Conservation (phyloP, 2,329 filamentous ascomycete species). For the Alternaria metachromatica region DNA sequence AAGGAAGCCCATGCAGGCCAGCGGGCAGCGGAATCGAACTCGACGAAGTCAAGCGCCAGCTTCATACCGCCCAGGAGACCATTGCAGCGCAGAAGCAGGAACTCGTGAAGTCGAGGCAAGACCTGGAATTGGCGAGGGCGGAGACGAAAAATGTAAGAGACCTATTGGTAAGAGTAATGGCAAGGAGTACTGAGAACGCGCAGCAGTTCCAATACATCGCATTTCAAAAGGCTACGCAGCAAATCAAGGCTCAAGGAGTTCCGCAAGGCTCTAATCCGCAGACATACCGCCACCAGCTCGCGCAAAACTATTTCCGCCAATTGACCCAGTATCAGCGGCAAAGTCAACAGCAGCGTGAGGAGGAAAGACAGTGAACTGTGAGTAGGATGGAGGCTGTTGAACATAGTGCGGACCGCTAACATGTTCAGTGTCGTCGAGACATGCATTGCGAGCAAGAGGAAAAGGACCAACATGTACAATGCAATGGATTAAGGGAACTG, state of each 20-base stretch:
- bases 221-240: slow-evolving; percentile 41
- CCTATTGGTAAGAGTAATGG: too few relatives aligned
- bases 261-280: slow-evolving; percentile 34
- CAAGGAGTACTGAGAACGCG: too few relatives aligned
- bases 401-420: not conserved
- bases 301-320: slow-evolving; percentile 31
- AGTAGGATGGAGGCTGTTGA: not conserved
- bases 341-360: slow-evolving; percentile 28
- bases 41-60: too few relatives aligned
- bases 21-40: too few relatives aligned
- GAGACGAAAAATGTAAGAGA: too few relatives aligned
- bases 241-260: slow-evolving; percentile 42
- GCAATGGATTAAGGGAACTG: not conserved
- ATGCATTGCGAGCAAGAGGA: not conserved
- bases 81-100: too few relatives aligned
- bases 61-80: too few relatives aligned
- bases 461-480: not conserved
- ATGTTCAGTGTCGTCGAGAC: not conserved
- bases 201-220: slow-evolving; percentile 41
- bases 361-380: not conserved
- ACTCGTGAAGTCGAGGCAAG: too few relatives aligned
- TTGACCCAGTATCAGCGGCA: slow-evolving; percentile 33
- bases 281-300: slow-evolving; percentile 35
- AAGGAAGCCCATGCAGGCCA: too few relatives aligned
- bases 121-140: too few relatives aligned